Conservation (phyloP, 2,329 filamentous ascomycete genomes). For the Sclerotinia sclerotiorum region DNA sequence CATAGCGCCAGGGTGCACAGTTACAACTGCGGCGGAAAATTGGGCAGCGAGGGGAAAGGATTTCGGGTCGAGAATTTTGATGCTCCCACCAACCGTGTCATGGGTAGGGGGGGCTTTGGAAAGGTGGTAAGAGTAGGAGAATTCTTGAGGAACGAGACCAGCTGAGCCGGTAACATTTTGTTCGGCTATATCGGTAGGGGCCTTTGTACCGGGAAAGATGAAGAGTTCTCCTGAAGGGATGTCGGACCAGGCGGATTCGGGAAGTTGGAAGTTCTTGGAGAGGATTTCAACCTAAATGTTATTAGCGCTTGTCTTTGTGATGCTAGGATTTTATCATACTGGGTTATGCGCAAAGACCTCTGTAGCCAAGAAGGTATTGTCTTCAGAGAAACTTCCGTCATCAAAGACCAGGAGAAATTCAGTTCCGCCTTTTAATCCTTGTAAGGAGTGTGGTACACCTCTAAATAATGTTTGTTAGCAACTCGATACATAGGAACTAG, state of each 20-base stretch:
- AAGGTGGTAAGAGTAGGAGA: constrained; percentile 52
- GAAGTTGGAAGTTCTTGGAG: constrained; percentile 54
- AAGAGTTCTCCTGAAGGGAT: constrained; percentile 51
- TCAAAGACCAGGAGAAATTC: constrained; percentile 66
- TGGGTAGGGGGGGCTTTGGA: constrained; percentile 67
- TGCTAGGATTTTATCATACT: constrained; percentile 20
- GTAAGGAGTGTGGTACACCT: constrained; percentile 74
- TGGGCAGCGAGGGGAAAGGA: constrained; percentile 75
- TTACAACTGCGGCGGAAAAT: constrained; percentile 69
- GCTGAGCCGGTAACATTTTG: constrained; percentile 50
- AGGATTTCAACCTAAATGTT: constrained; percentile 46
- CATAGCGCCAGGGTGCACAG: constrained; percentile 57
- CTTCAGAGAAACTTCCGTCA: constrained; percentile 58
- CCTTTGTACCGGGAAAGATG: constrained; percentile 54
- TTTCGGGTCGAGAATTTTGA: constrained; percentile 72
- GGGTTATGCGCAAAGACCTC: constrained; percentile 62
- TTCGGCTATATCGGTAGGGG: constrained; percentile 47
- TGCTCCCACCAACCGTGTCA: constrained; percentile 67
- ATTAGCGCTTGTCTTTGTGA: constrained; percentile 23
- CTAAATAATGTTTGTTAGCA: constrained; percentile 40
- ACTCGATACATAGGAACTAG: neutral
- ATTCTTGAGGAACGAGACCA: constrained; percentile 44
- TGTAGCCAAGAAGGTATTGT: constrained; percentile 71
- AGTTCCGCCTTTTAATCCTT: constrained; percentile 66
- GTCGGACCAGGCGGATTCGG: constrained; percentile 49